A percentile compares a stretch with the other conserved stretches of the same genome.
phyloP scores from a whole-genome alignment of 768 basidiomycete species.

The Grammothele lineata region DNA sequence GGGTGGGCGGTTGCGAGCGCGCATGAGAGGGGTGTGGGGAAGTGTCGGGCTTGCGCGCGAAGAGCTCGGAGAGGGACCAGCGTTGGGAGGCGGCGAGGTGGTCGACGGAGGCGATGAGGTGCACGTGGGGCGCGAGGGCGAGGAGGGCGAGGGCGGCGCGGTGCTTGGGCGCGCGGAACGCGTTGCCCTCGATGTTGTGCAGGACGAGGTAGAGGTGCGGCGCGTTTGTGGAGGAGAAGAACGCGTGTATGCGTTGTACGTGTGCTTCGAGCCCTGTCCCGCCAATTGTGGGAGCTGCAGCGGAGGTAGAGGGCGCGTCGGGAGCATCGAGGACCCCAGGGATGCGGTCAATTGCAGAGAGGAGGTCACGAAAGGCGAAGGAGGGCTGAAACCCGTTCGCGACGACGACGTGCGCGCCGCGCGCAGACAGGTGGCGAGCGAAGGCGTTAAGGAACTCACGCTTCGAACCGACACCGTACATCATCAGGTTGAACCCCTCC shows the following conservation, averaged over 20 bases:
- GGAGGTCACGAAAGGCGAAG: constrained; percentile 31
- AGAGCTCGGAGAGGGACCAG: constrained; percentile 70
- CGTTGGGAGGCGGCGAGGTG: constrained; percentile 77
- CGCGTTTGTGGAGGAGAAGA: constrained; percentile 42
- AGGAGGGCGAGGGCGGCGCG: constrained; percentile 68
- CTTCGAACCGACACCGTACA: constrained; percentile 92
- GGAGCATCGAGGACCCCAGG: constrained; percentile 23
- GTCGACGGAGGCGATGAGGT: constrained; percentile 82
- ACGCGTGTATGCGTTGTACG: constrained; percentile 59
- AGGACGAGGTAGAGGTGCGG: constrained; percentile 70
- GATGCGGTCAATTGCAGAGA: constrained; percentile 53
- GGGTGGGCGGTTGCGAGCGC: constrained; percentile 8
- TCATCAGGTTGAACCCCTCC: constrained; percentile 83
- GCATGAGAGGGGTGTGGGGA: constrained; percentile 29
- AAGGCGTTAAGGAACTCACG: constrained; percentile 71
- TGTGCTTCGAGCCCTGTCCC: constrained; percentile 49
- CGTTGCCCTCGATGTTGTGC: constrained; percentile 83
- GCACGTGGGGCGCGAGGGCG: constrained; percentile 70
- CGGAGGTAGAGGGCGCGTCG: constrained; percentile 33
- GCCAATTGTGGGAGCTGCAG: constrained; percentile 24
- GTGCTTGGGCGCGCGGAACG: constrained; percentile 60
- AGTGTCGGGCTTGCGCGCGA: constrained; percentile 31
- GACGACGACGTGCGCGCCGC: constrained; percentile 14
- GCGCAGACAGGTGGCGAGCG: constrained; percentile 43
- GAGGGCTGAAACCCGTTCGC: constrained; percentile 20